These are phyloP conservation scores for Artemisia tridentata DNA, from an alignment of 129 eudicot genomes.

Conservation along the genomic window DNA sequence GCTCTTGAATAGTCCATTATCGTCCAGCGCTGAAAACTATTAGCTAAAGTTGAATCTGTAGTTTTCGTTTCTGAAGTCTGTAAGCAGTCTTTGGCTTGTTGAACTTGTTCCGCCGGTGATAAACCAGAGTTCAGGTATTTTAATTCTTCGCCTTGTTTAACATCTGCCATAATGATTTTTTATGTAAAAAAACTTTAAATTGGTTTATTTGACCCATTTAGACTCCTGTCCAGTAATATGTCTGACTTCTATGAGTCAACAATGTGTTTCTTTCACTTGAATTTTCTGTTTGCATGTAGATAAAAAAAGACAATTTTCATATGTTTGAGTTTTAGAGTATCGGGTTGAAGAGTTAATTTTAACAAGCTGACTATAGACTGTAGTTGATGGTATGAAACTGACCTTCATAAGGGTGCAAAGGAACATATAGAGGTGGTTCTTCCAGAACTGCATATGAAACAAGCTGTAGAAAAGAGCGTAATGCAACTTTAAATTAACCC, in stretches of 20 bases:
- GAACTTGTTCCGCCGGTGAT: constrained; percentile 60
- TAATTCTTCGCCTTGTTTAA: constrained; percentile 41
- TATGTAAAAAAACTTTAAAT: not conserved
- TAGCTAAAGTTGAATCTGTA: constrained; percentile 19
- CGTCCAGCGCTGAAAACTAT: constrained; percentile 63
- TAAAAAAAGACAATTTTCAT: no score
- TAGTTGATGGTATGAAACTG: constrained; percentile 2
- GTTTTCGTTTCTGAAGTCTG: constrained; percentile 24
- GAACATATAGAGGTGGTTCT: constrained; percentile 91
- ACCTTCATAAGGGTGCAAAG: constrained; percentile 80
- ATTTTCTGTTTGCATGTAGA: no score
- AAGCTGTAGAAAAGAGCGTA: constrained; percentile 49
- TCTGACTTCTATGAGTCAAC: no score
- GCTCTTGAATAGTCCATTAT: constrained; percentile 86
- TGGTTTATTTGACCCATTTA: not conserved
- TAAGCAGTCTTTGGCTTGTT: constrained; percentile 61
- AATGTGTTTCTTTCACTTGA: no score
- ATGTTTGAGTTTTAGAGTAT: no score
- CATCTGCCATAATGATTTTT: constrained; percentile 34
- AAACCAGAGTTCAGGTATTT: constrained; percentile 39
- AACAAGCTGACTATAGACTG: not conserved
- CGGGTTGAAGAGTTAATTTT: no score
- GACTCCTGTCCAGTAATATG: no score
- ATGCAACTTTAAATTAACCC: constrained; percentile 6
- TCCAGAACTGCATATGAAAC: constrained; percentile 80